Evolutionary conservation across 106 monocot species (phyloP).

Genomic region (Alisma plantagoaquatica): DNA sequence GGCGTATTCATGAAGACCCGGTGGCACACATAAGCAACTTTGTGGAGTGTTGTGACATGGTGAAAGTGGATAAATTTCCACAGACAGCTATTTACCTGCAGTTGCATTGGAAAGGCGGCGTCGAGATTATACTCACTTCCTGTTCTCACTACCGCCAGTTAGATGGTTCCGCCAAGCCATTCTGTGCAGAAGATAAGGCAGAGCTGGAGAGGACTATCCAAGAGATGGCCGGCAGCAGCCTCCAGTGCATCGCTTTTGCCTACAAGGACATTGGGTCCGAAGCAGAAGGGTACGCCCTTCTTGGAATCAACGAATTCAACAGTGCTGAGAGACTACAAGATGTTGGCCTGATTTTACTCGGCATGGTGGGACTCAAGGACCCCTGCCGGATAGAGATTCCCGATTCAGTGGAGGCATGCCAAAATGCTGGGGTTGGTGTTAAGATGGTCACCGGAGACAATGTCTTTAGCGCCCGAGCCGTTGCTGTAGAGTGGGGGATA

Average conservation of each 20-base stretch:
- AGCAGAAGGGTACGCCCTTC: background rate
- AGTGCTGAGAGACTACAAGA: background rate
- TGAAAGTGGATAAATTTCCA: no score
- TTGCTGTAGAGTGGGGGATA: constrained; percentile 9
- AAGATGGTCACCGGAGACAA: constrained; percentile 18
- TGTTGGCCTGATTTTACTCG: constrained; percentile 8
- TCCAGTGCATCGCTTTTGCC: constrained; percentile 13
- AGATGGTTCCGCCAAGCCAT: background rate
- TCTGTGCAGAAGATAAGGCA: background rate
- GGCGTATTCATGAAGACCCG: no score
- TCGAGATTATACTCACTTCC: constrained; percentile 6
- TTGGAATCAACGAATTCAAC: no score
- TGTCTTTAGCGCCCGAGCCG: constrained; percentile 6
- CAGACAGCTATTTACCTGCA: no score
- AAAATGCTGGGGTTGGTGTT: constrained; percentile 37
- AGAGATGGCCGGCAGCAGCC: constrained; percentile 8
- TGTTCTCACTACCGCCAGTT: background rate
- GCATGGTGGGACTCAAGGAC: constrained; percentile 37
- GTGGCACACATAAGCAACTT: no score
- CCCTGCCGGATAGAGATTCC: constrained; percentile 66
- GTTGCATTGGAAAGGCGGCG: constrained; percentile 17
- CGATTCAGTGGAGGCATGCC: constrained; percentile 47
- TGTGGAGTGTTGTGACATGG: no score
- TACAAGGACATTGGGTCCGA: background rate
- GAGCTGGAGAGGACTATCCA: constrained; percentile 4